phyloP scores from a whole-genome alignment of 2,329 filamentous ascomycete genomes.

The Rugonectria rugulosa region DNA sequence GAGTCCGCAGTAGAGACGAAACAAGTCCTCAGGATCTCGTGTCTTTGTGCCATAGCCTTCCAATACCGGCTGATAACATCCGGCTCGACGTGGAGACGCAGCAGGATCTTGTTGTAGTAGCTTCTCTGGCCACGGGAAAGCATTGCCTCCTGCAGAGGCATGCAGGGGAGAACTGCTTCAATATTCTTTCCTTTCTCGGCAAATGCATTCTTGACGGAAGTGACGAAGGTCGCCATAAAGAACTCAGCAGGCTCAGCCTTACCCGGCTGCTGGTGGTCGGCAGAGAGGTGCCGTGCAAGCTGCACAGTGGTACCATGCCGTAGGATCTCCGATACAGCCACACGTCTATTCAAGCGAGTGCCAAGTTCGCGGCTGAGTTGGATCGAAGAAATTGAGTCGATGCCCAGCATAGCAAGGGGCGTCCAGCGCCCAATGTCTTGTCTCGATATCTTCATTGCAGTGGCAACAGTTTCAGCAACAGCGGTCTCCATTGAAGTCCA shows the following conservation, averaged over 20 bases:
- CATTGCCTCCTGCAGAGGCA: conserved; percentile 89
- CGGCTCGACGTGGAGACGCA: conserved; percentile 63
- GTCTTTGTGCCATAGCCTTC: conserved; percentile 67
- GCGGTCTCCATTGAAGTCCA: conserved; percentile 64
- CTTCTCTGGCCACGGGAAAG: conserved; percentile 61
- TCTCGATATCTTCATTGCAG: conserved; percentile 54
- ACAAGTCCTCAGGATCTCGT: conserved; percentile 79
- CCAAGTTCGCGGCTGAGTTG: conserved; percentile 67
- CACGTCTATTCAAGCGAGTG: conserved; percentile 49
- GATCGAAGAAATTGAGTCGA: conserved; percentile 87
- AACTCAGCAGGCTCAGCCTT: conserved; percentile 10
- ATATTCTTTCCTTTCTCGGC: conserved; percentile 46
- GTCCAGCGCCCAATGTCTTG: conserved; percentile 66
- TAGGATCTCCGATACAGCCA: conserved; percentile 76
- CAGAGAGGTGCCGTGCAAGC: conserved; percentile 53
- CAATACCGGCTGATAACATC: conserved; percentile 65
- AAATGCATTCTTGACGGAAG: conserved; percentile 44
- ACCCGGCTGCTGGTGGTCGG: background rate
- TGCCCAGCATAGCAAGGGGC: conserved; percentile 78
- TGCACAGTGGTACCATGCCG: conserved; percentile 71
- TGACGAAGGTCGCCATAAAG: conserved; percentile 39
- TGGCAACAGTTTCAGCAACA: conserved; percentile 63
- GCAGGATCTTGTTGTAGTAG: conserved; percentile 77
- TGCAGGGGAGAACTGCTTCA: conserved; percentile 76
- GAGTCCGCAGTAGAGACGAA: conserved; percentile 72